These are phyloP conservation scores for Backusella sp. DNA, from an alignment of 192 early-diverging fungal species.

Conservation along the genomic window DNA sequence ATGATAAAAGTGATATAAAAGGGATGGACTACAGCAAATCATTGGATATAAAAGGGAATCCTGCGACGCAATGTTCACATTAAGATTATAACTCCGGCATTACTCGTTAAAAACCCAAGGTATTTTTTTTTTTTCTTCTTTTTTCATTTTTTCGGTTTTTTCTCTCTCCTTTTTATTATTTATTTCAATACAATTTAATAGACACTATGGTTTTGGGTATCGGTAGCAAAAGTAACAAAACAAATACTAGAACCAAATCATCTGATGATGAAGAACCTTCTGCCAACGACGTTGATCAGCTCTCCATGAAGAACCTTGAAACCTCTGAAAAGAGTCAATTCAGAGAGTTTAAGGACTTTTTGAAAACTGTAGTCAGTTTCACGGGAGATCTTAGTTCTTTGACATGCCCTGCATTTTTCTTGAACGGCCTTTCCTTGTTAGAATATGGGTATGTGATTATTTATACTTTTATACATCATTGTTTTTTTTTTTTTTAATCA, in stretches of 20 bases:
- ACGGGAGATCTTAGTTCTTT: slow-evolving; percentile 79
- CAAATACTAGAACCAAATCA: not conserved
- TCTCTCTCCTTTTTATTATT: not conserved
- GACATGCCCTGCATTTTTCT: slow-evolving; percentile 78
- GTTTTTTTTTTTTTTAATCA: not conserved
- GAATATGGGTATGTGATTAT: slow-evolving; percentile 62
- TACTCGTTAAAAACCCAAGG: not conserved
- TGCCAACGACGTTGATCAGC: slow-evolving; percentile 27
- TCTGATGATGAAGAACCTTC: slow-evolving; percentile 24
- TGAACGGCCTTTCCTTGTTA: slow-evolving; percentile 74
- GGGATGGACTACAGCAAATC: not conserved
- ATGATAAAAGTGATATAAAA: not conserved
- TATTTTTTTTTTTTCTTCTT: not conserved
- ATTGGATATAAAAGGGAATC: slow-evolving; percentile 1
- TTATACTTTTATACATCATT: not conserved
- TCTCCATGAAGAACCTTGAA: slow-evolving; percentile 32
- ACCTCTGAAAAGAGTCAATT: slow-evolving; percentile 33
- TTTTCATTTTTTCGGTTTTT: not conserved
- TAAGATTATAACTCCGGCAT: slow-evolving; percentile 2
- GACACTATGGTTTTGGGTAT: not conserved
- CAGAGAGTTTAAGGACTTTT: slow-evolving; percentile 53
- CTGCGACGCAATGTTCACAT: slow-evolving; percentile 7
- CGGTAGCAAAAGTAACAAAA: not conserved
- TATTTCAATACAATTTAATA: not conserved
- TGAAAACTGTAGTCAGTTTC: slow-evolving; percentile 69